Evolutionary conservation across 208 protist genomes (phyloP), one percentile per base, ranked within the genome.

Genomic region (Plasmodiophora brassicae): DNA sequence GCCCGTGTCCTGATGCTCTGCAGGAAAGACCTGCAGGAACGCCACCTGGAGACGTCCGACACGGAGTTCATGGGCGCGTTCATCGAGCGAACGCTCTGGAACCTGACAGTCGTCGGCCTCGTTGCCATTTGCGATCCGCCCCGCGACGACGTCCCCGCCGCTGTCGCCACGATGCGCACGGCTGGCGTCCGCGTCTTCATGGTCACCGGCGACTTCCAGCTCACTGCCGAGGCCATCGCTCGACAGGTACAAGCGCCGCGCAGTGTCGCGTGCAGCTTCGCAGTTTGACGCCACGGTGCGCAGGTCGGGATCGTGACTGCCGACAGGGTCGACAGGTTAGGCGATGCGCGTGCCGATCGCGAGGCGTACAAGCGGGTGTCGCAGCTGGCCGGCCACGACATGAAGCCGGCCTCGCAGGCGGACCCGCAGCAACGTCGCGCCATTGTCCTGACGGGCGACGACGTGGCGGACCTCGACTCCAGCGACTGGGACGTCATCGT

Each of bases 131-230:
- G 95, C 0, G 96, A 97, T 93, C 96, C 96, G 14, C 96, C 96
- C 38, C 85, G 94, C 41, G 85, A 88, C 38, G 93, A 85, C 53
- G 96, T 96, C n/a, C 92, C 90, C 83, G 45, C 71, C 20, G 94
- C 95, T 28, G 90, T 96, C 25, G 14, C 1, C n/a, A 84, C 93
- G 43, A 96, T 94, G 85, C 84, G 92, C 35, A 85, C 20, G 35
- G 96, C 96, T 25, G 94, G 95, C 71, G 95, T 98, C 85, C 46
- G 91, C 53, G 95, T 98, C 25, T 36, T 96, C 65, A 98, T 98
- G 95, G 94, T 98, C 1, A 98, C 96, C 46, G 96, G 96, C 45
- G 96, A 98, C 88, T 94, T 97, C 90, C 92, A 93, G 22, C 38
- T 90, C 22, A 98, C 96, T 10, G 96, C 96, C 5, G 85, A 84